Evolutionary conservation across 2,329 filamentous ascomycete species (phyloP), one percentile per base, ranked within the genome.

Genomic region (Aspergillus quadrilineatus): DNA sequence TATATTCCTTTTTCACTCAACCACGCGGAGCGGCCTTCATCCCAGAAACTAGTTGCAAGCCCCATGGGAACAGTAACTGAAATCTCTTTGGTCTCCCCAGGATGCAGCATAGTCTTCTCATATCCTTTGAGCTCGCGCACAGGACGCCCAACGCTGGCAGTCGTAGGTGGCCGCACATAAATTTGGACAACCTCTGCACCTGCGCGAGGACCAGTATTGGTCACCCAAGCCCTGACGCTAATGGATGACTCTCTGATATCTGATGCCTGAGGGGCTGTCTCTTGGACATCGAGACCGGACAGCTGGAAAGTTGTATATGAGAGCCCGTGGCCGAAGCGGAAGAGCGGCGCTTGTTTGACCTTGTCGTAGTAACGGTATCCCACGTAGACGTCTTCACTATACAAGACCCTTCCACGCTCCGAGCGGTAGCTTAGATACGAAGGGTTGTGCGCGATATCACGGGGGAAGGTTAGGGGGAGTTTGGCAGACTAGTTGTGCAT

Each of bases 361-460:
- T 83, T 86, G 67, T 94, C 89, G 70, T 90, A 94, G 77, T 86
- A 91, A 22, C 89, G 81, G 75, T 94, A 94, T 4, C 90, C 90
- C 37, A 93, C 80, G 70, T 90, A 93, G 45, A 94, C 78, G 59
- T 90, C 89, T 71, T 94, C 90, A 46, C 88, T 88, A 68, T 93
- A 94, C 1, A 91, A 76, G 0, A 87, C 85, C 56, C 88, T 82
- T 43, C 88, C 84, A 36, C 86, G 85, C 71, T 93, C 89, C 10
- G 82, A 82, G 37, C 81, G 77, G 72, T 86, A 93, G 77, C 91
- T 92, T 65, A 91, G 79, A 73, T 87, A 92, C 0, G 88, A 84
- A 1, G 90, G 89, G 59, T 89, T 90, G 66, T 92, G 86, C 66
- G 88, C 82, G 1, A 88, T 69, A 14, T 79, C 78, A 51, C 78